Conservation (phyloP, 371 early-diverging fungal genomes). For the Rhizomucor pusillus region DNA sequence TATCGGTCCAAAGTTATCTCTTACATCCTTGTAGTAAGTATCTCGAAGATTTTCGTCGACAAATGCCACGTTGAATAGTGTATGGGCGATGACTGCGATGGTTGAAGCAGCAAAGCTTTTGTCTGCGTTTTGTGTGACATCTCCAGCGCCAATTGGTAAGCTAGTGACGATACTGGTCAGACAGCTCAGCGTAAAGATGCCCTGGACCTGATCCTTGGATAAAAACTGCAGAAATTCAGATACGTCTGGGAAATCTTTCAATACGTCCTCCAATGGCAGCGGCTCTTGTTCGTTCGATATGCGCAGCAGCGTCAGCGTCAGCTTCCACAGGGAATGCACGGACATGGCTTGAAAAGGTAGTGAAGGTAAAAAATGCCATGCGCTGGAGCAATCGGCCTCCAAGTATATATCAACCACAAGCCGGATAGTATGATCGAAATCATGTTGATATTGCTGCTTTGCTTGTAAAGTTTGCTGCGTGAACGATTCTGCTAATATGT, state of each 20-base stretch:
- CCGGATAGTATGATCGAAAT: slow-evolving; percentile 17
- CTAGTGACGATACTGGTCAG: slow-evolving; percentile 30
- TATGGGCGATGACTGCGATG: slow-evolving; percentile 34
- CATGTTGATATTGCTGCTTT: slow-evolving; percentile 8
- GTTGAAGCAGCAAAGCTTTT: slow-evolving; percentile 23
- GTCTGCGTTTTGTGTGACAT: slow-evolving; percentile 3
- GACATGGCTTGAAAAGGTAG: slow-evolving; percentile 50
- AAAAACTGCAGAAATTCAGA: slow-evolving; percentile 25
- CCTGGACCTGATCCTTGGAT: slow-evolving; percentile 24
- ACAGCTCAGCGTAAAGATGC: slow-evolving; percentile 32
- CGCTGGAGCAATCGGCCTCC: slow-evolving; percentile 22
- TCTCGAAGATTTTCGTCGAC: slow-evolving; percentile 39
- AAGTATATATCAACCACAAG: slow-evolving; percentile 18
- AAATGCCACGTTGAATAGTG: slow-evolving; percentile 47
- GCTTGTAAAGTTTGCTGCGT: slow-evolving; percentile 5
- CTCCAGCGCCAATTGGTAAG: slow-evolving; percentile 22
- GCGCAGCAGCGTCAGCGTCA: slow-evolving; percentile 26
- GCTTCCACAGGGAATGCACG: slow-evolving; percentile 27
- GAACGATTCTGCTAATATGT: slow-evolving; percentile 26
- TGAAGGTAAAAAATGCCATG: slow-evolving; percentile 50
- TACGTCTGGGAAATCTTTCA: slow-evolving; percentile 17
- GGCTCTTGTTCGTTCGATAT: slow-evolving; percentile 15
- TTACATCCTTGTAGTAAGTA: slow-evolving; percentile 49
- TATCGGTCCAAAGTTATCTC: slow-evolving; percentile 43
- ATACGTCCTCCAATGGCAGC: slow-evolving; percentile 8